Evolutionary conservation across 2,329 filamentous ascomycete species (phyloP), one percentile per base, ranked within the genome.

Genomic region (Alternaria arbusti): DNA sequence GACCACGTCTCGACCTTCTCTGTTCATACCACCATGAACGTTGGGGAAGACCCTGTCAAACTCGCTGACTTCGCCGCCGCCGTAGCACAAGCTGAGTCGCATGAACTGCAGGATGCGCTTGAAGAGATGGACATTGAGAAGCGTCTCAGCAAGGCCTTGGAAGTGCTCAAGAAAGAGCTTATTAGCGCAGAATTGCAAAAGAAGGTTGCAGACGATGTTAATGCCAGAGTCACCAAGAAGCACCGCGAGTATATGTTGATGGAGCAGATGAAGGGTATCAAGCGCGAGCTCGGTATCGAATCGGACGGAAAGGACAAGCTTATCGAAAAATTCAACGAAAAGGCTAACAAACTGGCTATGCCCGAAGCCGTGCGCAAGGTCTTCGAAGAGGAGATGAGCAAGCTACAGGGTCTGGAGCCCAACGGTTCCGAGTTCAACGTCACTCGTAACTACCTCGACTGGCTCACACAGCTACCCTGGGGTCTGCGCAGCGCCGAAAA

Each of bases 231-330:
- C 57, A 94, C 94, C 73, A 98, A 99, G 83, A 90, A 95, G 28
- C 96, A 99, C 79, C 90, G 96, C 56, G 96, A 99, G 78, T 99
- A 98, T 83, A 98, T 94, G 92, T 84, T 99, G 50, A 96, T 97
- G 93, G 96, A 99, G 82, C 96, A 99, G 80, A 97, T 99, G 94
- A 98, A 98, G 84, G 96, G 94, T 25, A 99, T 99, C 76, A 91
- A 93, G 62, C 88, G 96, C 62, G 96, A 99, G 81, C 88, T 99
- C 52, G 96, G 96, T 22, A 93, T 99, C 57, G 96, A 99, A 79
- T 97, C 93, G 6, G 96, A 99, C 76, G 96, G 96, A 68, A 99
- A 98, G 82, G 96, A 99, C 76, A 98, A 98, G 83, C 86, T 99
- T 12, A 92, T 99, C 1, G 96, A 98, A 80, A 97, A 92, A 79